A percentile compares a stretch with the other conserved stretches of the same genome.
These are phyloP conservation scores for Tuber magnatum DNA, from an alignment of 495 filamentous ascomycete species.

Conservation along the genomic window DNA sequence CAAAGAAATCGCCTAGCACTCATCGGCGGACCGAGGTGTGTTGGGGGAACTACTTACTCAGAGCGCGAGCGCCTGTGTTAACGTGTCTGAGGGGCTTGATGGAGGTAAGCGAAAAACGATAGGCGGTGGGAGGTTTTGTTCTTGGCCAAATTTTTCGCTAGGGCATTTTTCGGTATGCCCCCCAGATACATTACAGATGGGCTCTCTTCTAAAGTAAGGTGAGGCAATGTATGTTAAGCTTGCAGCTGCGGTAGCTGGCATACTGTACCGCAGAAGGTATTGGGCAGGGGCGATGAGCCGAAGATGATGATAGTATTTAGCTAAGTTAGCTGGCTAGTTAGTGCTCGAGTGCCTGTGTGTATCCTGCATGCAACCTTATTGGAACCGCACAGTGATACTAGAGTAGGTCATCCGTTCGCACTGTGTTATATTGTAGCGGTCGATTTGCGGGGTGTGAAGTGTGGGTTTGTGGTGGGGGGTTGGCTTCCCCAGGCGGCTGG, in stretches of 20 bases:
- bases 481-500: neutral
- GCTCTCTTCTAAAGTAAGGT: neutral
- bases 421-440: neutral
- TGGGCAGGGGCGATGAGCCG: neutral
- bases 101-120: neutral
- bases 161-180: neutral
- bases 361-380: neutral
- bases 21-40: neutral
- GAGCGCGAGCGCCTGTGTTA: neutral
- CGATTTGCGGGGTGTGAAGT: neutral
- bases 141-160: neutral
- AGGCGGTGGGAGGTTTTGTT: neutral
- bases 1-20: neutral
- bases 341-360: neutral
- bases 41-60: neutral
- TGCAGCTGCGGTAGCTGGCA: neutral
- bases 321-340: neutral
- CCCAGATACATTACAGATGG: neutral
- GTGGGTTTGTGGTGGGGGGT: neutral
- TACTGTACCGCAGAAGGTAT: neutral
- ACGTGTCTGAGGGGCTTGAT: neutral
- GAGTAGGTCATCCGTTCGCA: neutral
- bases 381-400: neutral
- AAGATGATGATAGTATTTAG: neutral
- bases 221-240: neutral